These are phyloP conservation scores for Xylariaceae sp. DNA, from an alignment of 2,329 filamentous ascomycete species.

Conservation along the genomic window DNA sequence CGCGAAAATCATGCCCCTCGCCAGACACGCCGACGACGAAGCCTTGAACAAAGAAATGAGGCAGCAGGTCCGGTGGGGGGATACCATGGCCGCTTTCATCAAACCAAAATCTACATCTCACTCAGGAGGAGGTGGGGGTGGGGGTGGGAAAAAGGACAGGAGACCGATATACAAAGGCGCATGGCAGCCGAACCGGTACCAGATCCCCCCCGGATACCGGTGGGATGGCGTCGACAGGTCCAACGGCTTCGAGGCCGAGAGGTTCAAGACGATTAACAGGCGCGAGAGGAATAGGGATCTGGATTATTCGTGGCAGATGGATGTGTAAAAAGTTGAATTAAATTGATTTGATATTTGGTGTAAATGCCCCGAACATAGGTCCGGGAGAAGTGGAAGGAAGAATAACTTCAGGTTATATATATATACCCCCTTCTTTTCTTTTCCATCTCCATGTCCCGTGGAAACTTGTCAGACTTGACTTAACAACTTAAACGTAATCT, in stretches of 20 bases:
- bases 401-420: too few species aligned
- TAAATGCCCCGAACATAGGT: too few species aligned
- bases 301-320: conserved; percentile 95
- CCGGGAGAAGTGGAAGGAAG: too few species aligned
- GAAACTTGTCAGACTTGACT: too few species aligned
- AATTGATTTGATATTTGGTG: too few species aligned
- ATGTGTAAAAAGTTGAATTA: conserved; percentile 59
- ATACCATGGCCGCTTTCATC: conserved; percentile 82
- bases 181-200: conserved; percentile 85
- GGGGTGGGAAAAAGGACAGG: conserved; percentile 29
- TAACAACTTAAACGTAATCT: too few species aligned
- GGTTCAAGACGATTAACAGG: conserved; percentile 82
- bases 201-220: conserved; percentile 82
- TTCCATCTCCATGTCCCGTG: too few species aligned
- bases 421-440: too few species aligned
- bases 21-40: conserved; percentile 75
- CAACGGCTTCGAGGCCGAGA: conserved; percentile 89
- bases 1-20: conserved; percentile 75
- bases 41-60: conserved; percentile 81
- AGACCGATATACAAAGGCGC: conserved; percentile 72
- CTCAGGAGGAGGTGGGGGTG: not conserved
- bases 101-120: conserved; percentile 35
- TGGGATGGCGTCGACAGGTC: conserved; percentile 97
- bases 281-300: conserved; percentile 70
- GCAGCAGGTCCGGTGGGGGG: conserved; percentile 78